These are phyloP conservation scores for Mycosphaerella sp. DNA, from an alignment of 2,329 filamentous ascomycete species.

Conservation along the genomic window DNA sequence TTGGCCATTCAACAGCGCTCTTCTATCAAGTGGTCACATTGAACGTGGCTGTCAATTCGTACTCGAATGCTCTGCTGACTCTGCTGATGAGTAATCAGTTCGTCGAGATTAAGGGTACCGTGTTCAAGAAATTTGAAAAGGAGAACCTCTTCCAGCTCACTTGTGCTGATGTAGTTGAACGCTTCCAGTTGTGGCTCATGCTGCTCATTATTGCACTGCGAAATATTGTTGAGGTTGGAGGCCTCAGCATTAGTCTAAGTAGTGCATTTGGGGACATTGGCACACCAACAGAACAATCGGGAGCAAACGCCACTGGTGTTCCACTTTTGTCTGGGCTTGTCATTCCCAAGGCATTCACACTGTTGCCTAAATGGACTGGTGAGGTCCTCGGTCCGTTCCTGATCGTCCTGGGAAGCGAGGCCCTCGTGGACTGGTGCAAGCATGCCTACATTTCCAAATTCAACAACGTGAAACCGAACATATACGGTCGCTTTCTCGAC, in stretches of 20 bases:
- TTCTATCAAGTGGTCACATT: conserved; percentile 98
- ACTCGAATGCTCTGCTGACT: conserved; percentile 90
- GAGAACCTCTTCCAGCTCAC: conserved; percentile 96
- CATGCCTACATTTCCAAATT: conserved; percentile 98
- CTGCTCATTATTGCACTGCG: conserved; percentile 91
- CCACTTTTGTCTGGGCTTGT: conserved; percentile 60
- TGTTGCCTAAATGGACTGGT: conserved; percentile 78
- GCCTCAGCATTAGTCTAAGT: conserved; percentile 53
- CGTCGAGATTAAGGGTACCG: conserved; percentile 95
- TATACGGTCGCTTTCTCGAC: conserved; percentile 86
- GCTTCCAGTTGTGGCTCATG: conserved; percentile 98
- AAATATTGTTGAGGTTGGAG: conserved; percentile 93
- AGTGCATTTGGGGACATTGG: conserved; percentile 20
- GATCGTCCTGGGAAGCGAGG: conserved; percentile 90
- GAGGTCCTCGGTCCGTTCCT: conserved; percentile 90
- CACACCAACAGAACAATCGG: conserved; percentile 26
- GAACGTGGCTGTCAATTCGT: conserved; percentile 97
- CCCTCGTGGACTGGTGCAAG: conserved; percentile 94
- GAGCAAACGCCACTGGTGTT: conserved; percentile 44
- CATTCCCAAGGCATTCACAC: conserved; percentile 82
- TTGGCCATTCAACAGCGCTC: conserved; percentile 75
- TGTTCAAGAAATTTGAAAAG: conserved; percentile 98
- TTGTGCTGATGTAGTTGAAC: conserved; percentile 92
- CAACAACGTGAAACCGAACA: conserved; percentile 87
- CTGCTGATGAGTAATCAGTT: conserved; percentile 96